Evolutionary conservation across 139 green algal genomes (phyloP).

Genomic region (Chlamydomonas sp.): DNA sequence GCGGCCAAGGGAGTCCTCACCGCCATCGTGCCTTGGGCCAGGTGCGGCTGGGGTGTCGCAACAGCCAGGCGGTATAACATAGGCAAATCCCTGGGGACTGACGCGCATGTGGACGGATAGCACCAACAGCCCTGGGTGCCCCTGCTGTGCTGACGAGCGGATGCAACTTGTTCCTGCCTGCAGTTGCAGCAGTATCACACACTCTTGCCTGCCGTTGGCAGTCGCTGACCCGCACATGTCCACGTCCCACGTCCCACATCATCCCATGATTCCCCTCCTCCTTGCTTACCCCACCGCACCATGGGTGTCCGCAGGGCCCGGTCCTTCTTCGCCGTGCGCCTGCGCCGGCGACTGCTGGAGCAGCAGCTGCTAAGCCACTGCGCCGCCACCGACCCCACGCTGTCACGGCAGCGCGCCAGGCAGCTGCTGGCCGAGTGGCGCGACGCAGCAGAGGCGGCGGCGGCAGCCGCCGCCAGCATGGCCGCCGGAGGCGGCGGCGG

Average conservation of each 20-base stretch:
- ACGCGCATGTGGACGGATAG: too few relatives aligned
- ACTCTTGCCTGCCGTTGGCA: neutral
- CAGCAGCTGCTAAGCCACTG: conserved; percentile 73
- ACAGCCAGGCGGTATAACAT: neutral
- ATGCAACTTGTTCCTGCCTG: neutral
- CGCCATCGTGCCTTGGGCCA: conserved; percentile 31
- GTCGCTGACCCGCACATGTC: neutral
- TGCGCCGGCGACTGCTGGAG: conserved; percentile 82
- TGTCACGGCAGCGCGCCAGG: conserved; percentile 19
- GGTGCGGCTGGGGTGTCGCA: too few relatives aligned
- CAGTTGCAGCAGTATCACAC: neutral
- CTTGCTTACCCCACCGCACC: neutral
- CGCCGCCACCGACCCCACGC: conserved; percentile 49
- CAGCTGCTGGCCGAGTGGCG: conserved; percentile 29
- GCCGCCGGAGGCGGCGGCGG: neutral
- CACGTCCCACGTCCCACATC: too few relatives aligned
- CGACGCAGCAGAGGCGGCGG: conserved; percentile 12
- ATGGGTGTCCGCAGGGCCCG: conserved; percentile 66
- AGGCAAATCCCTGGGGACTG: neutral
- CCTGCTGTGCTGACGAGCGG: neutral
- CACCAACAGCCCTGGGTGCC: too few relatives aligned
- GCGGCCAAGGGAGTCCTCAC: conserved; percentile 67
- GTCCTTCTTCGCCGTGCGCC: conserved; percentile 83
- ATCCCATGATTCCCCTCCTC: too few relatives aligned
- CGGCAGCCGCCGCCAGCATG: neutral